phyloP scores from a whole-genome alignment of 2,329 filamentous ascomycete species.

The Colletotrichum liaoningense region DNA sequence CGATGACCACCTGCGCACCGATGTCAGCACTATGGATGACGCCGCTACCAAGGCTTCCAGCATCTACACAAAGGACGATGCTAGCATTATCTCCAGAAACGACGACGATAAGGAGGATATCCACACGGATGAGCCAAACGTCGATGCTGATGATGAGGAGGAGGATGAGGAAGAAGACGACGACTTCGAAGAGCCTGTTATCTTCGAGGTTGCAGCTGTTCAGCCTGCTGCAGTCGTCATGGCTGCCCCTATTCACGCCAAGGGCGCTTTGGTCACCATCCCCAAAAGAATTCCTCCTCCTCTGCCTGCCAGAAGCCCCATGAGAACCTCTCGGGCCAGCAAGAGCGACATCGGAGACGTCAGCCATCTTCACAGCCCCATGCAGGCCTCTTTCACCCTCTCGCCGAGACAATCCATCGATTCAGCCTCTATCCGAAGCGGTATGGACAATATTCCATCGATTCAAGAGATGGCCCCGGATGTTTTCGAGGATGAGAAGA shows the following conservation, averaged over 20 bases:
- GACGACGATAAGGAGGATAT: conserved; percentile 32
- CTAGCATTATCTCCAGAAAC: conserved; percentile 18
- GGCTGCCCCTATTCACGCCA: conserved; percentile 74
- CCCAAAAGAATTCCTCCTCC: conserved; percentile 83
- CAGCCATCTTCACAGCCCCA: conserved; percentile 59
- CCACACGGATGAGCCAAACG: conserved; percentile 45
- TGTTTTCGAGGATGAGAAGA: conserved; percentile 8
- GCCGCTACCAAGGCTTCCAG: conserved; percentile 42
- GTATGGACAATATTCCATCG: conserved; percentile 30
- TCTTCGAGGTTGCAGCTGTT: conserved; percentile 74
- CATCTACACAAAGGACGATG: conserved; percentile 40
- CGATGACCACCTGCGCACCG: conserved; percentile 36
- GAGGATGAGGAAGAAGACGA: conserved; percentile 62
- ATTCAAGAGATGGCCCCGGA: conserved; percentile 21
- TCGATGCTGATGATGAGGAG: conserved; percentile 54
- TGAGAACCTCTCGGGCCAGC: conserved; percentile 65
- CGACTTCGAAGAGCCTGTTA: conserved; percentile 72
- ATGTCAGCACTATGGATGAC: conserved; percentile 41
- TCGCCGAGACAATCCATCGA: conserved; percentile 35
- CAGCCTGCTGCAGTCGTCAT: conserved; percentile 67
- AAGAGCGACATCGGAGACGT: conserved; percentile 73
- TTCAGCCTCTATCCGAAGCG: conserved; percentile 34
- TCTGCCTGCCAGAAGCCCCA: conserved; percentile 81
- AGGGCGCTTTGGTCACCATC: conserved; percentile 86
- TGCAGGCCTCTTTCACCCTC: conserved; percentile 58